phyloP scores from a whole-genome alignment of 345 rosid species.

The Boechera divaricarpa region DNA sequence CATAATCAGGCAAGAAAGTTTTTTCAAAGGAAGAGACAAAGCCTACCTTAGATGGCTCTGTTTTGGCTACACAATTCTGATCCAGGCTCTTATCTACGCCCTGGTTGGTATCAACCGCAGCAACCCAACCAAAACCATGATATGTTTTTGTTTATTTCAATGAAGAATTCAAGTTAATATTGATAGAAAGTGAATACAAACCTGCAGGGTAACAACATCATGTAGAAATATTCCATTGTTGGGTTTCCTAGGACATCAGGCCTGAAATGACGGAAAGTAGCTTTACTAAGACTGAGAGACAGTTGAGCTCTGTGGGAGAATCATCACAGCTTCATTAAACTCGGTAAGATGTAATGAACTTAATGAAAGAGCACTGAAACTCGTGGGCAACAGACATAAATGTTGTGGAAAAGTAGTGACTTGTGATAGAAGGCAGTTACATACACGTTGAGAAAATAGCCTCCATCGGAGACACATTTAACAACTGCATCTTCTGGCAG shows the following conservation, averaged over 20 bases:
- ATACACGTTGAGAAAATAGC: conserved; percentile 87
- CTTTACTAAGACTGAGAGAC: no score
- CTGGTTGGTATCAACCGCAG: conserved; percentile 48
- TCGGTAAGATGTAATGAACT: no score
- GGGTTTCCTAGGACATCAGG: conserved; percentile 63
- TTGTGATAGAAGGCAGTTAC: conserved; percentile 24
- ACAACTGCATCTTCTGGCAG: conserved; percentile 76
- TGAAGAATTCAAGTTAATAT: conserved; percentile 14
- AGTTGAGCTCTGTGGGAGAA: no score
- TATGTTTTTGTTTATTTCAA: background rate
- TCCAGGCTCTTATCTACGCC: conserved; percentile 63
- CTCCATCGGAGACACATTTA: conserved; percentile 89
- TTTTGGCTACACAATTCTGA: conserved; percentile 52
- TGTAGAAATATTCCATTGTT: conserved; percentile 68
- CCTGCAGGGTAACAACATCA: conserved; percentile 69
- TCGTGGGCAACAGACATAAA: background rate
- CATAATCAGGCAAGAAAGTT: background rate
- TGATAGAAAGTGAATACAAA: conserved; percentile 45
- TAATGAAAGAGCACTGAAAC: no score
- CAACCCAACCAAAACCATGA: background rate
- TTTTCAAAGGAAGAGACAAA: conserved; percentile 20
- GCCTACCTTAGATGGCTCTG: conserved; percentile 55
- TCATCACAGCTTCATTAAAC: no score
- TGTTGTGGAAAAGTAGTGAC: background rate
- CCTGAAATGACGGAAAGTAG: conserved; percentile 56